Conservation (phyloP, 1,139 yeast genomes). For the Williopsis jadinii region DNA sequence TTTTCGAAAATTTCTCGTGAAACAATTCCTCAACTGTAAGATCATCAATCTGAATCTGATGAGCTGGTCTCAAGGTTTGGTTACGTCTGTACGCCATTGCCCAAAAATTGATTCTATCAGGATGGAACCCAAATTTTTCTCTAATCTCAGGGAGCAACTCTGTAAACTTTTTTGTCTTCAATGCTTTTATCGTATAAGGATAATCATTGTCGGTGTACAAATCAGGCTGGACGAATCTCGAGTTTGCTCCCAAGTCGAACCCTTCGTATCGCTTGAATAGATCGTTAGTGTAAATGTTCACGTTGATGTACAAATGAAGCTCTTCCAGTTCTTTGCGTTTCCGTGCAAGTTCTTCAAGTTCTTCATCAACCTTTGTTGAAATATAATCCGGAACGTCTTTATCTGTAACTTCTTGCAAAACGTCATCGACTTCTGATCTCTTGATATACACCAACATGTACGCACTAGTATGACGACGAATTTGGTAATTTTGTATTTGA, state of each 20-base stretch:
- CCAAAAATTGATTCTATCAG: constrained; percentile 51
- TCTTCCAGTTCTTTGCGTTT: constrained; percentile 68
- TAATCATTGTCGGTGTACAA: constrained; percentile 40
- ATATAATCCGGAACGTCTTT: constrained; percentile 65
- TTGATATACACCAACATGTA: constrained; percentile 94
- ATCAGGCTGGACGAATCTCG: constrained; percentile 35
- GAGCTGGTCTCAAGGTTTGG: constrained; percentile 62
- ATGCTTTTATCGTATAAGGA: constrained; percentile 46
- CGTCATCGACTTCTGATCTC: constrained; percentile 47
- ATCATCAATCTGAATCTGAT: constrained; percentile 37
- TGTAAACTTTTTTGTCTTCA: constrained; percentile 48
- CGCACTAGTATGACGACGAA: constrained; percentile 85
- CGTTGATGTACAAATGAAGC: constrained; percentile 63
- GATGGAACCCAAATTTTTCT: constrained; percentile 34
- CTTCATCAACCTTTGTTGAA: constrained; percentile 56
- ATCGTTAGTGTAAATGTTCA: constrained; percentile 45
- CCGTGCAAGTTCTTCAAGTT: constrained; percentile 46
- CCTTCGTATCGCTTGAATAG: constrained; percentile 60
- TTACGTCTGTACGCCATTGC: constrained; percentile 64
- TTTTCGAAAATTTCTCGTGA: constrained; percentile 23
- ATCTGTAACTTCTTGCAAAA: constrained; percentile 54
- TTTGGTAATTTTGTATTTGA: constrained; percentile 56
- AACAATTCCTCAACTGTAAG: constrained; percentile 38
- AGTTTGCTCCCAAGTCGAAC: constrained; percentile 70
- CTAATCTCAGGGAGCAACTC: constrained; percentile 48